Conservation (phyloP, 192 early-diverging fungal species). For the Coemansia sp. region DNA sequence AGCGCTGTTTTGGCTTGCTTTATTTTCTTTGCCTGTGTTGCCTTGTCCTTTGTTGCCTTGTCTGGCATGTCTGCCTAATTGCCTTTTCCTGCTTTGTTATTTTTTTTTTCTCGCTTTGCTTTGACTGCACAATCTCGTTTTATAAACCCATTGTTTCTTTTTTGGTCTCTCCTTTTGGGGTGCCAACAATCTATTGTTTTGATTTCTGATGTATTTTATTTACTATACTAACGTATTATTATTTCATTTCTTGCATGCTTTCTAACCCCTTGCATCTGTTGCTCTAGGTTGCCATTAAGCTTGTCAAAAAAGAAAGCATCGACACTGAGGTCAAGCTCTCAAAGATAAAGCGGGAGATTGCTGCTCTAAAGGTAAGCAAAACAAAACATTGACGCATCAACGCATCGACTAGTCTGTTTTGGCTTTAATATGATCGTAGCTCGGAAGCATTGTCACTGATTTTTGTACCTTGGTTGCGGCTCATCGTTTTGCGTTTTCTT, state of each 20-base stretch:
- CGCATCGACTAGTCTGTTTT: background rate
- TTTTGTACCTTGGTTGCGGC: background rate
- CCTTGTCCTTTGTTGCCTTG: too few relatives aligned
- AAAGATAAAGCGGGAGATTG: slow-evolving; percentile 94
- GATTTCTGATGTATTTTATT: background rate
- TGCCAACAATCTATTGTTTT: background rate
- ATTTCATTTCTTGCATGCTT: too few relatives aligned
- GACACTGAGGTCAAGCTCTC: slow-evolving; percentile 77
- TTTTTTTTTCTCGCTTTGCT: slow-evolving; percentile 4
- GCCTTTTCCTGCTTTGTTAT: too few relatives aligned
- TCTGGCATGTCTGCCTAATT: too few relatives aligned
- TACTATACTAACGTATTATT: slow-evolving; percentile 8
- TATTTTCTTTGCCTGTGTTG: background rate
- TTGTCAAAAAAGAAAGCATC: slow-evolving; percentile 91
- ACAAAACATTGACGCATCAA: too few relatives aligned
- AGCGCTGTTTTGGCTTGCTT: background rate
- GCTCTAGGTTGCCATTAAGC: slow-evolving; percentile 83
- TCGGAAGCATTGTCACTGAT: too few relatives aligned
- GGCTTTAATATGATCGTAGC: too few relatives aligned
- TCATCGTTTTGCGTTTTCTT: too few relatives aligned
- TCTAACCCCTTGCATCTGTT: too few relatives aligned
- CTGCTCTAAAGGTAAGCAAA: slow-evolving; percentile 78
- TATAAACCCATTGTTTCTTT: slow-evolving; percentile 7
- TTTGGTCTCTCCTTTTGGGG: slow-evolving; percentile 10
- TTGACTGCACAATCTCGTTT: slow-evolving; percentile 4